Evolutionary conservation across 345 rosid species (phyloP), one percentile per base, ranked within the genome.

Genomic region (Dimocarpus longan): DNA sequence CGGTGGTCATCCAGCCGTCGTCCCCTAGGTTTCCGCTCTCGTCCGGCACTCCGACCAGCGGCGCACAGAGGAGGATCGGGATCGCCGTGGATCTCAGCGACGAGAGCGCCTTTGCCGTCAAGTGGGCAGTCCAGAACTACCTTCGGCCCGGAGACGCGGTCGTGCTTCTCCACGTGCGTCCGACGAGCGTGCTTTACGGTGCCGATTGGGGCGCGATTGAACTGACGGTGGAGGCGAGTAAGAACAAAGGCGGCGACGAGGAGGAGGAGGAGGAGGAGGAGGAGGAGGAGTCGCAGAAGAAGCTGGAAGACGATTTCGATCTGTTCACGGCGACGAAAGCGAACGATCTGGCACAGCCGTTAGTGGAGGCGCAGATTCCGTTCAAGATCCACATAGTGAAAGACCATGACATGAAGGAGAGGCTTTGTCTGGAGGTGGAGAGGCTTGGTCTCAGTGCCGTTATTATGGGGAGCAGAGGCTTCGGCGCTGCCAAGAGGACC

Each of bases 381-480:
- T 92, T 90, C 80, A 93, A 92, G 89, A 88, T 92, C 43, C 98
- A 91, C 24, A 89, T 93, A 8, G 97, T 93, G 70, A 92, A 91
- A 82, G 97, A 92, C 76, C 98, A 93, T 32, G 98, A 93, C 79
- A 92, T 93, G 98, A 92, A 91, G 90, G 98, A 93, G 86, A 83
- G 97, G 79, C 83, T 93, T 32, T 93, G 98, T 77, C 79, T 93
- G 86, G 98, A 92, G 84, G 97, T 92, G 43, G 98, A 93, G 85
- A 87, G 98, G 86, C 81, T 93, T 22, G 91, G 92, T 43, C 71
- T 94, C 19, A 82, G 93, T 39, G 87, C 97, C 5, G 79, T 92
- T 75, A 81, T 94, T 18, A 88, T 91, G 90, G 98, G 98, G 13
- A 93, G 98, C 64, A 85, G 95, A 84, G 98, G 97, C 2, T 89